phyloP scores from a whole-genome alignment of 1,139 yeast species.

The Scheffersomyces lignicola region DNA sequence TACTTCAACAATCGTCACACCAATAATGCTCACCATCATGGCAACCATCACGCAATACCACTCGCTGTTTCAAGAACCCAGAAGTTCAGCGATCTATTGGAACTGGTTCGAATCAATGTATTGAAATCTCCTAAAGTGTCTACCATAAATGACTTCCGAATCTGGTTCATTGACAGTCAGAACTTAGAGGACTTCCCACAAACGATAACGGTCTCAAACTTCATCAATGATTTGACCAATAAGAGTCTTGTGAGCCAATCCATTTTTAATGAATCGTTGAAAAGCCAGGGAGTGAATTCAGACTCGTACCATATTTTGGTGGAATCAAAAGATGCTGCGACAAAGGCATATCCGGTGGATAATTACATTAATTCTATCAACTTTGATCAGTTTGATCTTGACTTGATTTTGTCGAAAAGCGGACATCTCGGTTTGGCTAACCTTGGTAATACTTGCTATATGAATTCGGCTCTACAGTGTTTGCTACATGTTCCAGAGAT shows the following conservation, averaged over 20 bases:
- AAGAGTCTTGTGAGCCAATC: slow-evolving; percentile 32
- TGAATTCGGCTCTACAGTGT: slow-evolving; percentile 96
- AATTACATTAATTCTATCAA: slow-evolving; percentile 20
- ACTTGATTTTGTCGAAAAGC: slow-evolving; percentile 18
- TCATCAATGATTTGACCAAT: slow-evolving; percentile 30
- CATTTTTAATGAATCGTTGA: slow-evolving; percentile 24
- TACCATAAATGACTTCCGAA: slow-evolving; percentile 20
- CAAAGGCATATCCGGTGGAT: slow-evolving; percentile 30
- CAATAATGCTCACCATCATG: slow-evolving; percentile 11
- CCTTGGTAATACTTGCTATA: slow-evolving; percentile 92
- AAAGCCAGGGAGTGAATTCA: slow-evolving; percentile 31
- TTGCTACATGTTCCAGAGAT: slow-evolving; percentile 84
- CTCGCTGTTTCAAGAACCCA: slow-evolving; percentile 29
- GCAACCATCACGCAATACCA: slow-evolving; percentile 14
- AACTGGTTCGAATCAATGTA: slow-evolving; percentile 20
- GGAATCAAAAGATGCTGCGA: slow-evolving; percentile 27
- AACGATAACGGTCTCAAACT: slow-evolving; percentile 24
- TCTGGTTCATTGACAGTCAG: slow-evolving; percentile 40
- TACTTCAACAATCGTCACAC: slow-evolving; percentile 13
- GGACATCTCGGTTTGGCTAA: slow-evolving; percentile 67
- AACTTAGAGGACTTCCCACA: slow-evolving; percentile 24
- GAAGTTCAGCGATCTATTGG: slow-evolving; percentile 36
- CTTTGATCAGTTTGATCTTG: slow-evolving; percentile 18
- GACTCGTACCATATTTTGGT: slow-evolving; percentile 33
- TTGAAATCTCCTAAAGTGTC: slow-evolving; percentile 18